Evolutionary conservation across 78 protist genomes (phyloP), one percentile per base, ranked within the genome.

Genomic region (Speleostelium caveatum): DNA sequence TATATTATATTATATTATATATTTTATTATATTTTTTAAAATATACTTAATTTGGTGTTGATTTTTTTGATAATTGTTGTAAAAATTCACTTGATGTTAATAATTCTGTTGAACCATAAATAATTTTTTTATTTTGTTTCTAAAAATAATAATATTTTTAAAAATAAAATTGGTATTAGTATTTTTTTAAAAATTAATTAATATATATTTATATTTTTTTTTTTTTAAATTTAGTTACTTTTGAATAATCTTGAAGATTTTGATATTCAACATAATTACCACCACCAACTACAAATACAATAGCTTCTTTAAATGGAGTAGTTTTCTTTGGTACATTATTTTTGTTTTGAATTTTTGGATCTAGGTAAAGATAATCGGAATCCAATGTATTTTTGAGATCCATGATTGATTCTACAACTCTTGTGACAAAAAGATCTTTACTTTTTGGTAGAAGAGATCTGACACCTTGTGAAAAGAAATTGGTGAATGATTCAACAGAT

Each of bases 261-360:
- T 93, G 96, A 85, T 94, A 90, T 92, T 97, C 99, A 42, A 87
- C 73, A 83, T 95, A 97, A 68, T 95, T 97, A 56, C 99, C 99
- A 7, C 98, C 98, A 14, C 99, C 99, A 17, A 97, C 96, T 16
- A 96, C 87, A 41, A 97, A 96, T 10, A 96, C 98, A 0, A 97
- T 75, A 10, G 96, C 96, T 0, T 95, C 96, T 38, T 89, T 38
- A 76, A 95, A 97, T 0, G 94, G 93, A 21, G 97, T 67, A 0
- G 73, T 68, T 53, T 75, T 72, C 10, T 86, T 16, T 35, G 93
- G 91, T 14, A 71, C 75, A 60, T 78, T 88, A 21, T 75, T 39
- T 53, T 76, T 75, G 38, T 67, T 62, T 28, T 32, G 71, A 59
- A 93, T 36, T 56, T 96, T 94, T 21, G 98, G 98, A 65, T 96